Percentiles rank a stretch among this genome's conserved stretches.
phyloP scores from a whole-genome alignment of 805 yeast genomes.

The Metschnikowia baotianmanensis region DNA sequence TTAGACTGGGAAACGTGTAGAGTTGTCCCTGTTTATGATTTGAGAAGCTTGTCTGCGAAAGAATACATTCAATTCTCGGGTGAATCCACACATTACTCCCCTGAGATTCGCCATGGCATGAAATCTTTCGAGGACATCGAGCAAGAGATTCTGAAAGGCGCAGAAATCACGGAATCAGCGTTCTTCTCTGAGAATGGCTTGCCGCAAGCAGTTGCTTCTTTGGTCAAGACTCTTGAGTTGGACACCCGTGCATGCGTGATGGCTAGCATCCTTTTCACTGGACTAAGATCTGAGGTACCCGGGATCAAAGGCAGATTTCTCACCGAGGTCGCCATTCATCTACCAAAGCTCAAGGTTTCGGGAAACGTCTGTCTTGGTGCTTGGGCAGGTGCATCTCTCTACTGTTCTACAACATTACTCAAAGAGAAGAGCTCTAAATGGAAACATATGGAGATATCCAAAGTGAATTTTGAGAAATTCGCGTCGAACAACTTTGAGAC shows the following conservation, averaged over 20 bases:
- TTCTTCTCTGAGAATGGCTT: constrained; percentile 1
- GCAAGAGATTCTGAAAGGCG: not conserved
- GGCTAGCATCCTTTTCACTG: constrained; percentile 14
- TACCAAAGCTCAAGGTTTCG: constrained; percentile 5
- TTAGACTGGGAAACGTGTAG: constrained; percentile 15
- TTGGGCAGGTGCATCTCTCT: constrained; percentile 21
- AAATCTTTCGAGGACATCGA: constrained; percentile 9
- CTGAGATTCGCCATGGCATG: not conserved
- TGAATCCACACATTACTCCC: constrained; percentile 13
- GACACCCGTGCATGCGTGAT: constrained; percentile 14
- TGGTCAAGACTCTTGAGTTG: constrained; percentile 4
- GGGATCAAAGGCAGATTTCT: constrained; percentile 11
- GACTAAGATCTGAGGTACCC: constrained; percentile 6
- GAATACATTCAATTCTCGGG: constrained; percentile 9
- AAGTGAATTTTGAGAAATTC: constrained; percentile 2
- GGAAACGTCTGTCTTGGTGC: constrained; percentile 17
- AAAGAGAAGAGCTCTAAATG: constrained; percentile 12
- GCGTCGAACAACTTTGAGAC: constrained; percentile 3
- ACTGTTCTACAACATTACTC: constrained; percentile 19
- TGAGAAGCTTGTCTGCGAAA: constrained; percentile 6
- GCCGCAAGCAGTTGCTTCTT: constrained; percentile 3
- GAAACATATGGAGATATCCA: constrained; percentile 16
- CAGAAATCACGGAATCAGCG: not conserved
- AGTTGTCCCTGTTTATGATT: constrained; percentile 13
- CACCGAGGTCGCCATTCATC: constrained; percentile 4